Evolutionary conservation across 2,329 filamentous ascomycete genomes (phyloP), one percentile per base, ranked within the genome.

Genomic region (Cladosporium sp.): DNA sequence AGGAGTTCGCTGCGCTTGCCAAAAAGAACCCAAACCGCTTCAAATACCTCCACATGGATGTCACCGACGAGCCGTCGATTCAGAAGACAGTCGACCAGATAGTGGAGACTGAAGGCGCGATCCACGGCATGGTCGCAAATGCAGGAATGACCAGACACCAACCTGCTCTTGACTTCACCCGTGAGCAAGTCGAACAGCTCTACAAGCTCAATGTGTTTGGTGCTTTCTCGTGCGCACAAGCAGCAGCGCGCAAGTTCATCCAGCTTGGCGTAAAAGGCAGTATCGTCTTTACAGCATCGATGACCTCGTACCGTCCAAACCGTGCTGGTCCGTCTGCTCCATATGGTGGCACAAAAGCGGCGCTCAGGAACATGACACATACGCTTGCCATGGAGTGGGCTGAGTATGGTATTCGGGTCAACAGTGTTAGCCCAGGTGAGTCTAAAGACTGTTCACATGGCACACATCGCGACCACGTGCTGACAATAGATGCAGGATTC

Each of bases 191-290:
- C 5, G 63, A 72, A 23, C 73, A 73, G 33, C 75, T 80, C 33
- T 66, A 79, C 18, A 74, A 79, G 58, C 72, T 78, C 46, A 79
- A 80, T 61, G 72, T 78, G 2, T 72, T 75, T 18, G 77, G 78
- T 5, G 76, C 75, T 7, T 78, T 80, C 65, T 71, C 75, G 16
- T 69, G 73, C 11, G 72, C 76, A 1, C 75, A 76, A 61, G 72
- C 74, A 16, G 71, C 73, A 8, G 78, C 75, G 74, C 78, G 16
- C 73, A 79, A 65, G 71, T 71, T 74, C 52, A 66, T 68, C 6
- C 64, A 72, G 64, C 72, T 73, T 37, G 77, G 78, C 1, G 77
- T 79, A 2, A 70, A 67, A 29, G 76, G 75, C 52, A 71, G 70
- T 35, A 75, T 78, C 55, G 72, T 78, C 58, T 75, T 78, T 65